Conservation (phyloP, 1,139 yeast genomes). For the Protomyces inouyei region DNA sequence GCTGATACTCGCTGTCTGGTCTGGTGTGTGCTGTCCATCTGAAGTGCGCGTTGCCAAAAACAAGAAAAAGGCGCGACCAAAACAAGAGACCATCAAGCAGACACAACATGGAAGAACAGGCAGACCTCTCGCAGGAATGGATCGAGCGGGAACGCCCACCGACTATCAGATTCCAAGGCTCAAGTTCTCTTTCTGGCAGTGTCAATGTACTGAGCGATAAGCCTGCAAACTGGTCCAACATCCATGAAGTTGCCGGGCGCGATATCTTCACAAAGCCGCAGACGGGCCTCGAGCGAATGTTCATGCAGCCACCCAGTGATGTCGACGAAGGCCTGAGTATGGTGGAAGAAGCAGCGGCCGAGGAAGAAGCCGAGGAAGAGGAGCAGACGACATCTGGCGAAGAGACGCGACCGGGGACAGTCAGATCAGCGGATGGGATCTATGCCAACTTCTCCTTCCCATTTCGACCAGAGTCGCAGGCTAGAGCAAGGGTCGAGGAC, state of each 20-base stretch:
- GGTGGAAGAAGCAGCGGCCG: slow-evolving; percentile 5
- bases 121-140: slow-evolving; percentile 19
- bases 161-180: not conserved
- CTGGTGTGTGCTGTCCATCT: not conserved
- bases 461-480: not conserved
- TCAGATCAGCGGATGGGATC: slow-evolving; percentile 16
- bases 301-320: not conserved
- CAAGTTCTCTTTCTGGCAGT: slow-evolving; percentile 21
- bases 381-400: not conserved
- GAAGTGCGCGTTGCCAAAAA: not conserved
- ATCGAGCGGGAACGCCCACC: slow-evolving; percentile 24
- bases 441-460: slow-evolving; percentile 22
- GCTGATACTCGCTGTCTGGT: too few species aligned
- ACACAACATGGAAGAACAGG: not conserved
- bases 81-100: not conserved
- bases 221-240: slow-evolving; percentile 14
- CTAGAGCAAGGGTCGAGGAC: not conserved
- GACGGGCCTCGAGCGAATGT: slow-evolving; percentile 8
- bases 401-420: slow-evolving; percentile 1
- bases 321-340: slow-evolving; percentile 6
- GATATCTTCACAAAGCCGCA: slow-evolving; percentile 20
- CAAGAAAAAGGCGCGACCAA: not conserved
- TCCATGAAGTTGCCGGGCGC: not conserved
- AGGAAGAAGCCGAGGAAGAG: not conserved
- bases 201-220: slow-evolving; percentile 15